Base-by-base conservation (phyloP, 2,329 filamentous ascomycete species). In the Fusarium stilboides region DNA sequence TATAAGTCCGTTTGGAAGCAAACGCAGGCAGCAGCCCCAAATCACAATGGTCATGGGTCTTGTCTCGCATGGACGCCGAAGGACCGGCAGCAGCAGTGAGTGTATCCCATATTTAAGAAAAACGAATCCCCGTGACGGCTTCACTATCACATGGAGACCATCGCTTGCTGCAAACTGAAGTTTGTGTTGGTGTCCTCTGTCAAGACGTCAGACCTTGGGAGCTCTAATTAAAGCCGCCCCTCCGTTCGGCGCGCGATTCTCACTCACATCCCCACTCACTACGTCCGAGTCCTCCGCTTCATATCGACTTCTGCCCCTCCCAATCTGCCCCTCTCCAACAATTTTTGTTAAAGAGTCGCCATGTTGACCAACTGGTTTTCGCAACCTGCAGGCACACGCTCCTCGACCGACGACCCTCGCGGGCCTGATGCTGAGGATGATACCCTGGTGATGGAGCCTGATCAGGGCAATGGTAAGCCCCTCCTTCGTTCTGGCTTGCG, bases 391-490 rank as follows among this genome's bases (percentile, higher is more conserved):
- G 84, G 83, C 76, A 82, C 79, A 73, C 80, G 80, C 69, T 88
- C 87, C 45, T 91, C 90, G 6, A 80, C 80, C 69, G 89, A 92
- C 59, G 89, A 89, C 24, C 76, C 73, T 59, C 77, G 77, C 64
- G 79, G 72, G 66, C 80, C 80, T 62, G 82, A 84, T 37, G 73
- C 68, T 57, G 82, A 83, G 64, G 91, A 94, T 75, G 93, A 97
- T 75, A 94, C 94, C 77, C 91, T 89, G 59, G 87, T 95, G 65
- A 91, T 98, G 76, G 94, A 97, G 82, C 88, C 93, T 64, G 94
- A 98, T 57, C 94, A 98, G 86, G 94, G 94, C 82, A 98, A 95
- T 87, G 92, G 94, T 97, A 82, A 65, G 57, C 55, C 53, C 45
- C 56, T 68, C 56, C 46, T 47, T 59, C 39, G 46, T 52, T 46